Conservation (phyloP, 2,329 filamentous ascomycete genomes). For the Sporothrix protearum region DNA sequence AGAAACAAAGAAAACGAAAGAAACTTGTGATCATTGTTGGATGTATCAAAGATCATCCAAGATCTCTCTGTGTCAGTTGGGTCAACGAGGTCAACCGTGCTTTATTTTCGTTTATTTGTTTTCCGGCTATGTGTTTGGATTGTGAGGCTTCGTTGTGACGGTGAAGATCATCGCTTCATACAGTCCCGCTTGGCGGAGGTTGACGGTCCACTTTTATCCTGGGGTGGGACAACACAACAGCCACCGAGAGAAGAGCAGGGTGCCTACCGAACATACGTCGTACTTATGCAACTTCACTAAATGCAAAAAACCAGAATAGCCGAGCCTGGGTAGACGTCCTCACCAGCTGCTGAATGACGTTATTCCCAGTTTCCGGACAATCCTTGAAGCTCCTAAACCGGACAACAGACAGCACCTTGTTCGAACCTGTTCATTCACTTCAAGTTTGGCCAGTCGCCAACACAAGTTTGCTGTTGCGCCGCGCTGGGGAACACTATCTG, state of each 20-base stretch:
- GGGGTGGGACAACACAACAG: not conserved
- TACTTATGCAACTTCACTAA: not conserved
- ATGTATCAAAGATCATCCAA: too few relatives aligned
- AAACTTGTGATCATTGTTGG: too few relatives aligned
- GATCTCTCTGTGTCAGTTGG: not conserved
- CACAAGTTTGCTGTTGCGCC: not conserved
- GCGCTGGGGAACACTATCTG: not conserved
- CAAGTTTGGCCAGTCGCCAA: not conserved
- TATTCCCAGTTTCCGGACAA: not conserved
- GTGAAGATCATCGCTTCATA: not conserved
- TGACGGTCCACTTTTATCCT: not conserved
- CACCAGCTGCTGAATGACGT: not conserved
- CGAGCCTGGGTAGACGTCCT: not conserved
- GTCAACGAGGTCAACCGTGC: too few relatives aligned
- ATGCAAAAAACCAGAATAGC: not conserved
- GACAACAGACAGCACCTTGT: not conserved
- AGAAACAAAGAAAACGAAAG: not conserved
- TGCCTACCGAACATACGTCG: not conserved
- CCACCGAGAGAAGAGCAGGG: not conserved
- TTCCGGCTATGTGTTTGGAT: too few relatives aligned
- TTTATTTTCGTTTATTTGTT: too few relatives aligned
- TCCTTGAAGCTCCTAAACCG: not conserved
- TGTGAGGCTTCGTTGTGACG: too few relatives aligned
- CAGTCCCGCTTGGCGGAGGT: not conserved
- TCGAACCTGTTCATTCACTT: not conserved